A percentile compares a stretch with the other conserved stretches of the same genome.
Conservation (phyloP, 345 rosid species). For the Salix dunnii region DNA sequence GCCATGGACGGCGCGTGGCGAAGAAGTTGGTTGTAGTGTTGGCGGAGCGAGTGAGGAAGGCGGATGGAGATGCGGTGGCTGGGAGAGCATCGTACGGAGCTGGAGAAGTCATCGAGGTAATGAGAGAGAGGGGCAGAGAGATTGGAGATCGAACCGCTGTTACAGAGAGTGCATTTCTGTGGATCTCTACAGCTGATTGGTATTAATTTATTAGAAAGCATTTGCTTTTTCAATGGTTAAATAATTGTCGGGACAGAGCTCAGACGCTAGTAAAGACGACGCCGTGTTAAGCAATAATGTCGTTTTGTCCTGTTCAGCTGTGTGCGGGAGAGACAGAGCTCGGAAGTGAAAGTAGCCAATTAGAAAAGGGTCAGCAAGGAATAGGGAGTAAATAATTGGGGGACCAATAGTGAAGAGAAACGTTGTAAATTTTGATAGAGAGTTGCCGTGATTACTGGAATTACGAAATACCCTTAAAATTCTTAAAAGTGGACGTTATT, state of each 20-base stretch:
- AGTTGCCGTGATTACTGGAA: background rate
- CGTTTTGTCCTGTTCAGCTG: background rate
- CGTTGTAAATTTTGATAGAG: background rate
- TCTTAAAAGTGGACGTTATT: no score
- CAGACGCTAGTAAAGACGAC: background rate
- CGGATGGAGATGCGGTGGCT: slow-evolving; percentile 14
- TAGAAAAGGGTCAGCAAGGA: background rate
- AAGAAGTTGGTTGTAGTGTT: slow-evolving; percentile 20
- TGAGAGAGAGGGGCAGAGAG: background rate
- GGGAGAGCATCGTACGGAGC: slow-evolving; percentile 17
- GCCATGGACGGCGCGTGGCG: slow-evolving; percentile 68
- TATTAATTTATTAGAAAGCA: background rate
- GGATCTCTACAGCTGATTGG: background rate
- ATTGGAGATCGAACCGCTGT: background rate
- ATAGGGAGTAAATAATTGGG: background rate
- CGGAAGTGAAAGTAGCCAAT: no score
- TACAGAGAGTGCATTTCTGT: background rate
- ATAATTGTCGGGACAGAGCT: background rate
- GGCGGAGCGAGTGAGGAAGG: slow-evolving; percentile 32
- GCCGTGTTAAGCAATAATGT: background rate
- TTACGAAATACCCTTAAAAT: no score
- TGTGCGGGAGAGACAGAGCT: no score
- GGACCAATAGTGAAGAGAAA: background rate
- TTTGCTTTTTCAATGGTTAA: background rate
- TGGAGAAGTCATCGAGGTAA: slow-evolving; percentile 19